A percentile compares a stretch with the other conserved stretches of the same genome.
Conservation (phyloP, 495 filamentous ascomycete genomes). For the Penicillium antarcticum region DNA sequence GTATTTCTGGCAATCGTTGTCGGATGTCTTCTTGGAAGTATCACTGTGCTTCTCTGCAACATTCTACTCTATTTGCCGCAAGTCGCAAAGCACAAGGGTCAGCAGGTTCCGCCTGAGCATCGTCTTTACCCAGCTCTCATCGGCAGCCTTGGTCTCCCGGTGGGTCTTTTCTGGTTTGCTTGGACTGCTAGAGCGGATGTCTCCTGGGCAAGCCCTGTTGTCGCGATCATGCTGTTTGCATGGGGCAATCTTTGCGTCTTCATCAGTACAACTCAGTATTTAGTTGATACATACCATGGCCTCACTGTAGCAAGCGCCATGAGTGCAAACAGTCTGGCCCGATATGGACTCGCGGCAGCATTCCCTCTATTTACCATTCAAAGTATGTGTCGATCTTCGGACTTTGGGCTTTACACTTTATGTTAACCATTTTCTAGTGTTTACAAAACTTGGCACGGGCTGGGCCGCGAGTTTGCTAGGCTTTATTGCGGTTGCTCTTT, state of each 20-base stretch:
- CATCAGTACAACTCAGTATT: constrained; percentile 43
- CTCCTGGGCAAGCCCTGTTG: constrained; percentile 39
- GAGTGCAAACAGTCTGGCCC: constrained; percentile 53
- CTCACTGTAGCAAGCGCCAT: constrained; percentile 22
- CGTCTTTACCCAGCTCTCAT: constrained; percentile 58
- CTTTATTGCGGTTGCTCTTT: constrained; percentile 51
- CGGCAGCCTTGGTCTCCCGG: constrained; percentile 53
- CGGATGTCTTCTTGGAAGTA: constrained; percentile 50
- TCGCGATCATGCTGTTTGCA: constrained; percentile 60
- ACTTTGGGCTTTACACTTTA: background rate
- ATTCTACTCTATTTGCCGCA: constrained; percentile 12
- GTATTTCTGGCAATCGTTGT: constrained; percentile 57
- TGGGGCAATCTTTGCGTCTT: constrained; percentile 65
- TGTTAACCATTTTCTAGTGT: constrained; percentile 42
- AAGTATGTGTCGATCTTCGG: constrained; percentile 35
- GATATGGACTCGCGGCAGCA: constrained; percentile 58
- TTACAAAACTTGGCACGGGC: constrained; percentile 47
- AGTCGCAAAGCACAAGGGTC: constrained; percentile 27
- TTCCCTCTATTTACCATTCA: constrained; percentile 65
- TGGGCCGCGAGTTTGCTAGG: constrained; percentile 60
- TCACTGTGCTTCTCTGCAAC: constrained; percentile 47
- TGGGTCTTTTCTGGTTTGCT: constrained; percentile 48
- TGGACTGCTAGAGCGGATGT: constrained; percentile 37
- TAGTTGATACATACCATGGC: constrained; percentile 55
- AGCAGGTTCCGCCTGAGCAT: constrained; percentile 47